phyloP scores from a whole-genome alignment of 139 green algal genomes.

The Dunaliella sp. region DNA sequence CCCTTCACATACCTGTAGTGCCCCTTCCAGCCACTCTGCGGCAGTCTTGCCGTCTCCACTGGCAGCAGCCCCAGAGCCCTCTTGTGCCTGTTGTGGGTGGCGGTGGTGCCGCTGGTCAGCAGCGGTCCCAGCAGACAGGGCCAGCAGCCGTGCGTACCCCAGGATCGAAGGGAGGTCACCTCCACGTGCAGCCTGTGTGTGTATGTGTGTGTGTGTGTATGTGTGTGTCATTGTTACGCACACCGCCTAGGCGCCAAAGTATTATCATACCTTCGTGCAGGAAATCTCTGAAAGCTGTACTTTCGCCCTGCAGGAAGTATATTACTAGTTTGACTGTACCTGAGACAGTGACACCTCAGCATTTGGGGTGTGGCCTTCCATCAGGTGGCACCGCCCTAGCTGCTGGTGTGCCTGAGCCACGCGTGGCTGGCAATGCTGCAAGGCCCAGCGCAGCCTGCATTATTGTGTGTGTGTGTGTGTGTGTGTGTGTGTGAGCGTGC shows the following conservation, averaged over 20 bases:
- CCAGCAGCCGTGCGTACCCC: neutral
- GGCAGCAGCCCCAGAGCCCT: neutral
- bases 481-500: too few relatives aligned
- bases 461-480: too few relatives aligned
- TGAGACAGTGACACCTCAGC: neutral
- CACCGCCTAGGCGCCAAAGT: too few relatives aligned
- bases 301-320: too few relatives aligned
- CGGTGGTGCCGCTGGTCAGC: neutral
- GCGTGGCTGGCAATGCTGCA: slow-evolving; percentile 3
- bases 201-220: too few relatives aligned
- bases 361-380: neutral
- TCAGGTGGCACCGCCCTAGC: slow-evolving; percentile 7
- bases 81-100: neutral
- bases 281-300: too few relatives aligned
- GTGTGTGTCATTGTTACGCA: too few relatives aligned
- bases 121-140: neutral
- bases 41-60: neutral
- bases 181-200: neutral
- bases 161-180: neutral
- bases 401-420: slow-evolving; percentile 20
- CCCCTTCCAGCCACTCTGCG: neutral
- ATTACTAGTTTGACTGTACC: too few relatives aligned
- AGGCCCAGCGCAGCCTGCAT: slow-evolving; percentile 12
- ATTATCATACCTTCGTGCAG: too few relatives aligned
- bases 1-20: neutral